Evolutionary conservation across 352 stramenopile species (phyloP).

Genomic region (Pythium brassicae): DNA sequence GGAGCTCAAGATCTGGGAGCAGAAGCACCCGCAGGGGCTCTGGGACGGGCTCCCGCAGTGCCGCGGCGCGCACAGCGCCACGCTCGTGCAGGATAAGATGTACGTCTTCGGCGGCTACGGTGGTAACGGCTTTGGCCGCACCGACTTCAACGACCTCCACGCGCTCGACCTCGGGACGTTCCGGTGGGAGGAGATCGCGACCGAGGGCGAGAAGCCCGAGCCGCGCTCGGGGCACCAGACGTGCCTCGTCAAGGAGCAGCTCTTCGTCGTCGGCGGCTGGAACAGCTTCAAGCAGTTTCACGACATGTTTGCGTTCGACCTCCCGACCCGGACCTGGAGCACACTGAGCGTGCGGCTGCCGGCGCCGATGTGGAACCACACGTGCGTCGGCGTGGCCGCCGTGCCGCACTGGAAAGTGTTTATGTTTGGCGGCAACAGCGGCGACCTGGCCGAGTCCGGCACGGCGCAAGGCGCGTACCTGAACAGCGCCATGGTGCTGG

Average conservation of each 20-base stretch:
- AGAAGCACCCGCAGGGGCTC: conserved; percentile 83
- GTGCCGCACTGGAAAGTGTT: conserved; percentile 98
- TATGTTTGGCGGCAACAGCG: conserved; percentile 95
- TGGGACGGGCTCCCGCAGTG: conserved; percentile 89
- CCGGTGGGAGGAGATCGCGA: conserved; percentile 87
- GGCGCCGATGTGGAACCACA: conserved; percentile 92
- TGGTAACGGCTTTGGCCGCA: conserved; percentile 91
- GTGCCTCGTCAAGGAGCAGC: conserved; percentile 83
- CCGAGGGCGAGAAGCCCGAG: conserved; percentile 88
- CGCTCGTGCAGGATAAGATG: conserved; percentile 86
- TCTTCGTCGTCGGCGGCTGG: conserved; percentile 96
- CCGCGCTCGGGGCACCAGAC: conserved; percentile 92
- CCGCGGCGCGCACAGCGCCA: conserved; percentile 89
- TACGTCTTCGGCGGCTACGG: conserved; percentile 96
- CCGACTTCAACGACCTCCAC: conserved; percentile 95
- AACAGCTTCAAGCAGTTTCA: conserved; percentile 96
- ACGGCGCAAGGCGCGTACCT: conserved; percentile 87
- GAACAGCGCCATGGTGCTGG: conserved; percentile 89
- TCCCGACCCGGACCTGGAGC: conserved; percentile 84
- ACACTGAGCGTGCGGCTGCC: conserved; percentile 43
- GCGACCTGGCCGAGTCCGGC: conserved; percentile 85
- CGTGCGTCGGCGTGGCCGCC: conserved; percentile 90
- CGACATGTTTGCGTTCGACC: conserved; percentile 94
- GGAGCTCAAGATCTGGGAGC: conserved; percentile 90
- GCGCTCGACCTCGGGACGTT: conserved; percentile 88